Evolutionary conservation across 805 yeast genomes (phyloP), one percentile per base, ranked within the genome.

Genomic region (Candida boleticola): DNA sequence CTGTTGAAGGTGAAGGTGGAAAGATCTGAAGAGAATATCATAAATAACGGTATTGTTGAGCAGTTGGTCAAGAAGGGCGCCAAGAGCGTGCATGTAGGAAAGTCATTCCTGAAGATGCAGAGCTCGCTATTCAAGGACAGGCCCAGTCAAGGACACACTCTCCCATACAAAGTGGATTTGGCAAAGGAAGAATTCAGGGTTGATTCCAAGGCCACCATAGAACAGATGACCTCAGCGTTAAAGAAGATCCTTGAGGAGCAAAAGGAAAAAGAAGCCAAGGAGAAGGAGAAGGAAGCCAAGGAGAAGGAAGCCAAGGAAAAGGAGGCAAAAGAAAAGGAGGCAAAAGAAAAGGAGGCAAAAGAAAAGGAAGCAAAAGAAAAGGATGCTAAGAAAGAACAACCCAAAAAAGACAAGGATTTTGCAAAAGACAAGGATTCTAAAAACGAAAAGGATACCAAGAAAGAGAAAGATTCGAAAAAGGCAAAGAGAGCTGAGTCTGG

Each of bases 381-480:
- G 11, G 17, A 35, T 10, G 38, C 27, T 10, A 20, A 36, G 5
- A 38, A 41, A 6, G 18, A 40, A 6, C 47, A 55, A 2, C 59
- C 67, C 0, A 64, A 64, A 7, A 66, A 61, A 43, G 55, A 54
- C 44, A 60, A 61, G 38, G 25, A 25, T 26, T 66, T 63, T 39
- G 55, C 58, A 2, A 54, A 52, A 37, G 40, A 60, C 14, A 29
- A 58, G 10, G 31, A 35, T 35, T 52, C 46, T 39, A 36, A 41
- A 30, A 43, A 37, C 4, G 46, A 53, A n/a, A 38, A 41, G 6
- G 55, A 54, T 41, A 33, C 51, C n/a, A 71, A 69, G 3, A 64
- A 55, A 9, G 71, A 66, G 46, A 64, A 65, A 39, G 71, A 64
- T 45, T 64, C 70, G 71, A 47, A 71, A 40, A 14, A 14, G n/a